A percentile compares a stretch with the other conserved stretches of the same genome.
phyloP scores from a whole-genome alignment of 305 asterid genomes.

The Lippia alba region DNA sequence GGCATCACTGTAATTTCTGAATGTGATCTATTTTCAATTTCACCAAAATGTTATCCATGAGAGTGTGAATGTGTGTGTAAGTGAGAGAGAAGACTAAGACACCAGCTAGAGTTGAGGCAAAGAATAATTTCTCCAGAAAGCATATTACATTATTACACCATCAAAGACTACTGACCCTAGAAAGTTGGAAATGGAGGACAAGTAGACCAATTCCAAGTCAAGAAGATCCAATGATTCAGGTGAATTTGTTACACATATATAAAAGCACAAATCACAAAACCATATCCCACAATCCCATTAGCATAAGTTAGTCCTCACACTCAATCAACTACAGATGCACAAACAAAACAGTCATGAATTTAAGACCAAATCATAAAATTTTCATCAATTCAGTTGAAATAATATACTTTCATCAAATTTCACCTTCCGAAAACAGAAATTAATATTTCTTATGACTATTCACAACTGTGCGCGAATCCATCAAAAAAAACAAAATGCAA shows the following conservation, averaged over 20 bases:
- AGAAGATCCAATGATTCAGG: conserved; percentile 42
- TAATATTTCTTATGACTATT: neutral
- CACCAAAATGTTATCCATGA: neutral
- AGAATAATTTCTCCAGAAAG: neutral
- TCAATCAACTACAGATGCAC: neutral
- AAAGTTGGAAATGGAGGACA: conserved; percentile 27
- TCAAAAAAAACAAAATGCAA: too few species aligned
- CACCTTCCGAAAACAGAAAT: neutral
- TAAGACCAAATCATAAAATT: too few species aligned
- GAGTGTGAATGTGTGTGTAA: conserved; percentile 10
- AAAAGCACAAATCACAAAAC: neutral
- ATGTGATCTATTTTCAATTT: neutral
- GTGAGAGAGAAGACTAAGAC: neutral
- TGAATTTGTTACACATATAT: conserved; percentile 1
- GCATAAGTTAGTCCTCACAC: neutral
- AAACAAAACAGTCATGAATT: too few species aligned
- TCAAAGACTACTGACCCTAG: conserved; percentile 15
- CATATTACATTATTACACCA: neutral
- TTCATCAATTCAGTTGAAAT: too few species aligned
- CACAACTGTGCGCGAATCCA: too few species aligned
- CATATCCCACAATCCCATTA: neutral
- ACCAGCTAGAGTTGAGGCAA: too few species aligned
- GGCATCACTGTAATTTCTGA: neutral
- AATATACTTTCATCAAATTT: neutral
- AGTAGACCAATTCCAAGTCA: conserved; percentile 38